phyloP scores from a whole-genome alignment of 805 yeast species.

The Metschnikowia corniflorae region DNA sequence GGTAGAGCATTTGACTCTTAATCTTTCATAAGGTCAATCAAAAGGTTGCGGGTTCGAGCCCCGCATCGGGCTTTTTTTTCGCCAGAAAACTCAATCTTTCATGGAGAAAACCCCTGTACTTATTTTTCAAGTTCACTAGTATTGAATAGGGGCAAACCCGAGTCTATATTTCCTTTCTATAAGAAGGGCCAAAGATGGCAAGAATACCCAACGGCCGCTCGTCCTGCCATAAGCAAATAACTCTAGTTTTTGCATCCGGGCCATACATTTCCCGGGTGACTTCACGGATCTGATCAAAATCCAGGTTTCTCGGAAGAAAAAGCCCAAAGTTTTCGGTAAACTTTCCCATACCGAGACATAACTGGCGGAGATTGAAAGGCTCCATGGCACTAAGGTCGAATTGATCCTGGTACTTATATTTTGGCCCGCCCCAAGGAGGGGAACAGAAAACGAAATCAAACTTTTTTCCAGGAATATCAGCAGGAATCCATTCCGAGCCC shows the following conservation, averaged over 20 bases:
- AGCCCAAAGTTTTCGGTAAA: slow-evolving; percentile 50
- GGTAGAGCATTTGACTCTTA: slow-evolving; percentile 25
- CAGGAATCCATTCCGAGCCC: slow-evolving; percentile 33
- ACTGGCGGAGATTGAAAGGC: slow-evolving; percentile 47
- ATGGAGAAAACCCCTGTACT: too few species aligned
- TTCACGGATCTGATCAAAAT: slow-evolving; percentile 47
- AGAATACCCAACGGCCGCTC: slow-evolving; percentile 15
- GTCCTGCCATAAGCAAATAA: slow-evolving; percentile 17
- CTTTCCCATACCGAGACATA: slow-evolving; percentile 41
- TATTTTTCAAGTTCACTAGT: neutral
- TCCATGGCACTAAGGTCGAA: slow-evolving; percentile 45
- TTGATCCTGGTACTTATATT: slow-evolving; percentile 36
- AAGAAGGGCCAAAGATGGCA: slow-evolving; percentile 15
- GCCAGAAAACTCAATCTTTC: too few species aligned
- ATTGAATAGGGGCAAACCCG: neutral
- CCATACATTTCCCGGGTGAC: slow-evolving; percentile 40
- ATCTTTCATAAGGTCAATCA: slow-evolving; percentile 20
- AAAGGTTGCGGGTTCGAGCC: too few species aligned
- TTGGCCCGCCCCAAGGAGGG: slow-evolving; percentile 89
- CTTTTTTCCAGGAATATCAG: slow-evolving; percentile 18
- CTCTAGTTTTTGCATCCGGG: slow-evolving; percentile 10
- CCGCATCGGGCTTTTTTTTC: slow-evolving; percentile 23
- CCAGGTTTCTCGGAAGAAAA: slow-evolving; percentile 61
- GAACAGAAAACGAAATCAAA: slow-evolving; percentile 65
- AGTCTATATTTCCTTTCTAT: neutral